Conservation (phyloP, 208 protist species). For the Acanthamoeba divionensis region DNA sequence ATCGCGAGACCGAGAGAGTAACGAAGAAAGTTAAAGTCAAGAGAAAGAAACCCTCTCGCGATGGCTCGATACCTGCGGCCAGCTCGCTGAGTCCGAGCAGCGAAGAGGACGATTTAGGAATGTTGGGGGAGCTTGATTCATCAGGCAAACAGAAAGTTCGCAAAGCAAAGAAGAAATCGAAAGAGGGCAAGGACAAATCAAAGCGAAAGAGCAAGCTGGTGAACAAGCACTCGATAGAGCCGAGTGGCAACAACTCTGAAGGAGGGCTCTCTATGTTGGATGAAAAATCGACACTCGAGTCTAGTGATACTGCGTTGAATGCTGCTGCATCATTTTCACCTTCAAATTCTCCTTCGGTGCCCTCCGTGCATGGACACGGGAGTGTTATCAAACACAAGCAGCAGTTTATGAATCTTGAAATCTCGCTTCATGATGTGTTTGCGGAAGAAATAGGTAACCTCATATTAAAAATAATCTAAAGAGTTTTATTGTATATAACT, state of each 20-base stretch:
- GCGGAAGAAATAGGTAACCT: no score
- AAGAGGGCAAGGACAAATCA: slow-evolving; percentile 7
- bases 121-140: neutral
- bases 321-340: neutral
- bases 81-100: slow-evolving; percentile 47
- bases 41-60: neutral
- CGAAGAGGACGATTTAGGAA: slow-evolving; percentile 18
- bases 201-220: slow-evolving; percentile 46
- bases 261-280: neutral
- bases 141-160: neutral
- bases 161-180: neutral
- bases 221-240: slow-evolving; percentile 1
- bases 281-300: neutral
- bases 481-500: no score
- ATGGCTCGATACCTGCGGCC: neutral
- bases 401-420: slow-evolving; percentile 16
- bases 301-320: neutral
- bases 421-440: neutral
- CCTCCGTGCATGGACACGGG: neutral
- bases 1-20: neutral
- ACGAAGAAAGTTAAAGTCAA: neutral
- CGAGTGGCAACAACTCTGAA: neutral
- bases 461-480: no score
- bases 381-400: slow-evolving; percentile 6
- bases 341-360: neutral